A percentile compares a stretch with the other conserved stretches of the same genome.
Evolutionary conservation across 75 land plant genomes (phyloP).

Genomic region (Cupressus sempervirens): DNA sequence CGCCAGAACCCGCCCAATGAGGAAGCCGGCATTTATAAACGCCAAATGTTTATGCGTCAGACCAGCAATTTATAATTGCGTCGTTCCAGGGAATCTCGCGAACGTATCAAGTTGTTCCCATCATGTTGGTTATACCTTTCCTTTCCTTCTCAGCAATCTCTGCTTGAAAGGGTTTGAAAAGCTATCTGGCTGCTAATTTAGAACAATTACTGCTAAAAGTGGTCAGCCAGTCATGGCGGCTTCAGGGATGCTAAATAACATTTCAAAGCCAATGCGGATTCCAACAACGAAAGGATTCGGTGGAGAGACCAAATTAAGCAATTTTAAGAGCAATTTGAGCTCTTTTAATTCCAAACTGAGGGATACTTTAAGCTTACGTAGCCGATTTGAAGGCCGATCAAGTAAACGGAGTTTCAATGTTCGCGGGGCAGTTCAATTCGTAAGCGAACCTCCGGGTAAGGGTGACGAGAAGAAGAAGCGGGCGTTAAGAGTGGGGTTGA

Average conservation of each 20-base stretch:
- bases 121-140: background rate
- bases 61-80: background rate
- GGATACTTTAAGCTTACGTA: background rate
- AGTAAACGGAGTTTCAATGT: background rate
- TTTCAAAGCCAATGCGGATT: background rate
- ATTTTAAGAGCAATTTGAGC: background rate
- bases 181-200: background rate
- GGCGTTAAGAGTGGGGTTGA: constrained; percentile 53
- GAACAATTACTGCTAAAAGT: background rate
- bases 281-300: background rate
- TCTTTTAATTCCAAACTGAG: background rate
- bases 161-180: background rate
- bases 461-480: constrained; percentile 30
- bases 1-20: too few species aligned
- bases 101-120: background rate
- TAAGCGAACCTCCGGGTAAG: constrained; percentile 12
- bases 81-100: background rate
- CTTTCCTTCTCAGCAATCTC: background rate
- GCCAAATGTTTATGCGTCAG: background rate
- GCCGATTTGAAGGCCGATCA: background rate
- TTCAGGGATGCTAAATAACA: background rate
- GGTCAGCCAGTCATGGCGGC: background rate
- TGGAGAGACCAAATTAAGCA: background rate
- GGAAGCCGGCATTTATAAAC: background rate
- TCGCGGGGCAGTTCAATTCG: background rate